Conservation (phyloP, 768 basidiomycete genomes). For the Boletus sp. region DNA sequence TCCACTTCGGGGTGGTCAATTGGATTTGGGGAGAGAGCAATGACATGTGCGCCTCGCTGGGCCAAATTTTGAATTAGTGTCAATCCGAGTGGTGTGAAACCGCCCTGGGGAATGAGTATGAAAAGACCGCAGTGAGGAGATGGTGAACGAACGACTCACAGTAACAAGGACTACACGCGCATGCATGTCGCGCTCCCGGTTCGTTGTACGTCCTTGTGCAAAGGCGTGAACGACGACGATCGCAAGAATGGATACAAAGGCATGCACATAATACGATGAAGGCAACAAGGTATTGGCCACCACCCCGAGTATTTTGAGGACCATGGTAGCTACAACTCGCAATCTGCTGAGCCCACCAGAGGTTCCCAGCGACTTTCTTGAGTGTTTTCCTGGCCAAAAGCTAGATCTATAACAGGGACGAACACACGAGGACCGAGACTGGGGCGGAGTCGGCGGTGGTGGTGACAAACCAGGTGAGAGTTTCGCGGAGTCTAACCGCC, state of each 20-base stretch:
- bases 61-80: conserved; percentile 66
- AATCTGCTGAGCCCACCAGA: background rate
- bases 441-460: background rate
- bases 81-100: conserved; percentile 69
- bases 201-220: conserved; percentile 67
- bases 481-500: conserved; percentile 13
- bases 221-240: conserved; percentile 54
- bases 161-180: conserved; percentile 68
- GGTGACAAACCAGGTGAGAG: background rate
- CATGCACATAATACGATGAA: conserved; percentile 55
- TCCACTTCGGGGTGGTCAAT: conserved; percentile 46
- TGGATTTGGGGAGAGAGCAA: conserved; percentile 64
- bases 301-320: conserved; percentile 46
- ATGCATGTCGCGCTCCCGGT: conserved; percentile 72
- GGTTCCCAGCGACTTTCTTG: too few species aligned
- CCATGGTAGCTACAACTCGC: conserved; percentile 37
- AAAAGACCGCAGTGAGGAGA: background rate
- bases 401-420: background rate
- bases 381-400: background rate
- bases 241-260: conserved; percentile 39
- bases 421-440: background rate
- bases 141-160: conserved; percentile 36
- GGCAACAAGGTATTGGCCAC: conserved; percentile 46
- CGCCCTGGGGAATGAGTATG: conserved; percentile 47
- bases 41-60: conserved; percentile 72